Evolutionary conservation across 768 basidiomycete genomes (phyloP), one percentile per base, ranked within the genome.

Genomic region (Lactarius quietus): DNA sequence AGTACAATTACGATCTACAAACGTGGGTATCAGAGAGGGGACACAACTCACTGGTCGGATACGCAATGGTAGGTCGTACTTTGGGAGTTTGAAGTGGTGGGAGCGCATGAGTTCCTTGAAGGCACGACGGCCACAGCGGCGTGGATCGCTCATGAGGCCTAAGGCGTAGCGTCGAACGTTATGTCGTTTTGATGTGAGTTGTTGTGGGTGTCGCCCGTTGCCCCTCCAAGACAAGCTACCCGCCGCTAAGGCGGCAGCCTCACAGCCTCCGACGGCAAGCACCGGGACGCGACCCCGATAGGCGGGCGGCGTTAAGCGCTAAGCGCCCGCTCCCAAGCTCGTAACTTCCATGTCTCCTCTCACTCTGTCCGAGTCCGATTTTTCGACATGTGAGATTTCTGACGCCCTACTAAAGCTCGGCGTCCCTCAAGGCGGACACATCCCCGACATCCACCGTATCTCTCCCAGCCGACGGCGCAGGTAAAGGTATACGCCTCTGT

Each of bases 401-500:
- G 94, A 96, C 71, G 92, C 93, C 3, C 84, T 96, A 69, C 78
- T 94, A 69, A 95, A 92, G 76, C 85, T 95, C 38, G 84, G 85
- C 10, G 72, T 84, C 17, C 77, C 83, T 15, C 82, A 86, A 68
- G 93, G 92, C 1, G 93, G 95, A 1, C 81, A 86, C 70, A 81
- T 97, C n/a, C 87, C 92, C 3, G 93, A 93, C 73, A 82, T 97
- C 14, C 76, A 82, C 60, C 76, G 83, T 77, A 69, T 84, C 61
- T 86, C 87, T 14, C 78, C 84, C 3, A 75, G 76, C 28, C 0
- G 78, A 79, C 52, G 75, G 81, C 43, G 57, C 56, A 20, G 18
- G 43, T n/a, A 38, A 53, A 20, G 18, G 43, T n/a, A 38, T 54
- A 26, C 79, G 77, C 57, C 74, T 88, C 55, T 91, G 89, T 71